These are phyloP conservation scores for Tolypocladium tundrense DNA, from an alignment of 2,329 filamentous ascomycete species.

Conservation along the genomic window DNA sequence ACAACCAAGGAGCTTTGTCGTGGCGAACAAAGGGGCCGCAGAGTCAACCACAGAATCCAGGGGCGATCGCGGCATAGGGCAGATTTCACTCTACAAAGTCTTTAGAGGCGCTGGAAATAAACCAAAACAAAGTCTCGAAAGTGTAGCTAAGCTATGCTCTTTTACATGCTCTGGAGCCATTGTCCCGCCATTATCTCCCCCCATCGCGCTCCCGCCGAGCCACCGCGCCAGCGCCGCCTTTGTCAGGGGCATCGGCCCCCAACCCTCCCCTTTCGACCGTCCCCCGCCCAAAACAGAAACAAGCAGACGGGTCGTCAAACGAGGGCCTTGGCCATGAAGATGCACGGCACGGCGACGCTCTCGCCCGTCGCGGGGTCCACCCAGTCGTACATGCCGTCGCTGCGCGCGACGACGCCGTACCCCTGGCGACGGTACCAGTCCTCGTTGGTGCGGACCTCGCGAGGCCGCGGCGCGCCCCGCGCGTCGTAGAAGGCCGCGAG, in stretches of 20 bases:
- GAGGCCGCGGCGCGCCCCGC: slow-evolving; percentile 13
- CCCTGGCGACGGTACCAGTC: slow-evolving; percentile 20
- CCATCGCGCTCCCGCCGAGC: neutral
- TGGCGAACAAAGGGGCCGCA: neutral
- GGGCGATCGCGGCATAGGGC: neutral
- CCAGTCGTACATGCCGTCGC: slow-evolving; percentile 10
- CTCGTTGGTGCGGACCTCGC: slow-evolving; percentile 15
- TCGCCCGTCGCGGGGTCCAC: slow-evolving; percentile 5
- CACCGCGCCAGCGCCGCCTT: neutral
- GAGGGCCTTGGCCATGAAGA: slow-evolving; percentile 10
- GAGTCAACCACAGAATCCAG: neutral
- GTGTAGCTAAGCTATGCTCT: neutral
- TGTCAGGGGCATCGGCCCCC: neutral
- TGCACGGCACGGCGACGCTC: slow-evolving; percentile 4
- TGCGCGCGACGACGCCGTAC: slow-evolving; percentile 10
- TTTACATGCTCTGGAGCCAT: neutral
- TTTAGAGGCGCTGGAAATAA: neutral
- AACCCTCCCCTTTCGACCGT: no score
- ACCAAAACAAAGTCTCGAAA: neutral
- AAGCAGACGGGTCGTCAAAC: neutral
- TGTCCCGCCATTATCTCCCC: neutral
- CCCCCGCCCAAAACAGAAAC: neutral
- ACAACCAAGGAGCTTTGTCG: neutral
- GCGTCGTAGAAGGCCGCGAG: slow-evolving; percentile 15
- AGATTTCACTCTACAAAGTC: neutral